phyloP scores from a whole-genome alignment of 202 grass and related monocot species.

The Schoenoplectus tabernaemontani region DNA sequence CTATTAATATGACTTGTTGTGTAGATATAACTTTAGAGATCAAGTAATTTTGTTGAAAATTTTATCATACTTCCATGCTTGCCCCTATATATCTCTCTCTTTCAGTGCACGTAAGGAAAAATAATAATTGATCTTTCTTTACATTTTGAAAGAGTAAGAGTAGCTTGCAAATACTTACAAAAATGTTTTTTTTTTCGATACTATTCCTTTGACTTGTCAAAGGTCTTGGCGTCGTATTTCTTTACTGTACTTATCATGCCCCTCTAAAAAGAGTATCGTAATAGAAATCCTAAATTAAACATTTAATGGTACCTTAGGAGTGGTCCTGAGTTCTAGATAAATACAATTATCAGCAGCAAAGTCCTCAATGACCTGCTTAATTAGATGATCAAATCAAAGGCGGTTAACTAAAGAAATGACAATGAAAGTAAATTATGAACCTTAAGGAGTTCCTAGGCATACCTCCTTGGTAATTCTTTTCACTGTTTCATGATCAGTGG shows the following conservation, averaged over 20 bases:
- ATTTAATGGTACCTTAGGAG: conserved; percentile 60
- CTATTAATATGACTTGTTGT: neutral
- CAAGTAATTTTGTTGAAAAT: neutral
- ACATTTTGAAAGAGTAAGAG: neutral
- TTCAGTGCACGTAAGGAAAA: neutral
- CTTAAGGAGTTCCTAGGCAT: neutral
- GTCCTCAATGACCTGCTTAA: conserved; percentile 84
- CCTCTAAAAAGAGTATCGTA: neutral
- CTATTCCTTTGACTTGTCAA: neutral
- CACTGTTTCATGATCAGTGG: conserved; percentile 84
- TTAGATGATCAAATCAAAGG: conserved; percentile 9
- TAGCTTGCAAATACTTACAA: neutral
- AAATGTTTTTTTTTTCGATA: neutral
- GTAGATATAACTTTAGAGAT: neutral
- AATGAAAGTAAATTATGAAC: conserved; percentile 5
- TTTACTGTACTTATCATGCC: neutral
- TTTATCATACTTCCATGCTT: neutral
- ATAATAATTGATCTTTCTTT: neutral
- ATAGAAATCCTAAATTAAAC: neutral
- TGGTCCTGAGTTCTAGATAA: conserved; percentile 94
- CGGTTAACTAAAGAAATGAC: neutral
- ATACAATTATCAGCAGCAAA: conserved; percentile 93
- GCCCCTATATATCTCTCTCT: neutral
- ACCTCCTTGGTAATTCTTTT: conserved; percentile 90
- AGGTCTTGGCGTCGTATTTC: neutral